Evolutionary conservation across 106 monocot species (phyloP).

Genomic region (Dendrobium catenatum): DNA sequence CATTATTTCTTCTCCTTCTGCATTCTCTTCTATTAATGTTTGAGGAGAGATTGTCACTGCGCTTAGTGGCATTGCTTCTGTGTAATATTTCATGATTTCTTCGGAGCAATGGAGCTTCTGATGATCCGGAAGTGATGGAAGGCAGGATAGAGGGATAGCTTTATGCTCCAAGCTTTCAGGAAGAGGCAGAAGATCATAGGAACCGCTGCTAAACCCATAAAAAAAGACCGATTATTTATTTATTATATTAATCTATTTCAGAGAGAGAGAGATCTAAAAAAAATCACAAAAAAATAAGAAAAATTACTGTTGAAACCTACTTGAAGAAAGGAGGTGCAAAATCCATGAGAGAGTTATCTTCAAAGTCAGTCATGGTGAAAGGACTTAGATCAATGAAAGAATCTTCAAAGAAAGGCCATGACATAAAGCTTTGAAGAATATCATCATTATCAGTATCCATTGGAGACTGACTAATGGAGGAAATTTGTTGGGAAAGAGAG

Average conservation of each 20-base stretch:
- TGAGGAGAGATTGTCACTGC: too few relatives aligned
- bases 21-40: too few relatives aligned
- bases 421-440: background rate
- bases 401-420: background rate
- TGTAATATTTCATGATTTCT: too few relatives aligned
- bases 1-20: too few relatives aligned
- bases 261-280: background rate
- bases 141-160: background rate
- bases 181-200: background rate
- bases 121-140: too few relatives aligned
- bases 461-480: background rate
- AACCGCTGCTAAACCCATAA: background rate
- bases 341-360: background rate
- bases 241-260: too few relatives aligned
- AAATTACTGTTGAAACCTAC: background rate
- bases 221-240: too few relatives aligned
- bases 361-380: background rate
- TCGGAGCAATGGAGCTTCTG: too few relatives aligned
- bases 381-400: background rate
- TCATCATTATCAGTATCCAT: background rate
- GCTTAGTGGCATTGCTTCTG: too few relatives aligned
- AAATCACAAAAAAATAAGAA: background rate
- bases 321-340: background rate
- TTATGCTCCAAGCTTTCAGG: background rate
- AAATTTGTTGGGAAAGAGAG: too few relatives aligned